phyloP scores from a whole-genome alignment of 805 yeast genomes.

The Lachancea kluyveri region DNA sequence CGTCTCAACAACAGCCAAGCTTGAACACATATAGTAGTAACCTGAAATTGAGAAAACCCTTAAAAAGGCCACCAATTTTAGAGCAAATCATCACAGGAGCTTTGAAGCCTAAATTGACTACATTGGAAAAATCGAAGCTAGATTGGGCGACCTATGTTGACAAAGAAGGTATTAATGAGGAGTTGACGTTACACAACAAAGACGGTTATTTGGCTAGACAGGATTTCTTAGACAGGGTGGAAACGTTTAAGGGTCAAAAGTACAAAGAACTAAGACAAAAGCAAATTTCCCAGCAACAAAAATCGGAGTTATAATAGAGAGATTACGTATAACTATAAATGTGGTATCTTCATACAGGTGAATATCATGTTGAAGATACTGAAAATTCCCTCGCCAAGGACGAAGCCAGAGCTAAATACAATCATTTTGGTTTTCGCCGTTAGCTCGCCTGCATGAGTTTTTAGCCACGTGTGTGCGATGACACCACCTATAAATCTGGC shows the following conservation, averaged over 20 bases:
- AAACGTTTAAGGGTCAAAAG: conserved; percentile 35
- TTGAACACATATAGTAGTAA: conserved; percentile 18
- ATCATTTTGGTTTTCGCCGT: conserved; percentile 66
- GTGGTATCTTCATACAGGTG: conserved; percentile 64
- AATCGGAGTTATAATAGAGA: conserved; percentile 4
- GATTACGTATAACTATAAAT: conserved; percentile 29
- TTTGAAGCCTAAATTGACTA: conserved; percentile 74
- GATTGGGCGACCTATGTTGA: conserved; percentile 97
- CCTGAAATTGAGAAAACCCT: conserved; percentile 43
- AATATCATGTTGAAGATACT: conserved; percentile 77
- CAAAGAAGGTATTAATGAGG: conserved; percentile 76
- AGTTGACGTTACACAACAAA: conserved; percentile 71
- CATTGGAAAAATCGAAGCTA: conserved; percentile 84
- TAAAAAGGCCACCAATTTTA: conserved; percentile 68
- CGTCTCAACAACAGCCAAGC: background rate
- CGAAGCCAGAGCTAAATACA: conserved; percentile 85
- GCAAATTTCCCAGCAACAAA: conserved; percentile 28
- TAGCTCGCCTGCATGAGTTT: conserved; percentile 31
- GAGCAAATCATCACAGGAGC: conserved; percentile 69
- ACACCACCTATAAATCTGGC: conserved; percentile 92
- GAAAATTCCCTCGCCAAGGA: conserved; percentile 88
- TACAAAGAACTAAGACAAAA: conserved; percentile 34
- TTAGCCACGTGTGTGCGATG: conserved; percentile 53
- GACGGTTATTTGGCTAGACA: conserved; percentile 90
- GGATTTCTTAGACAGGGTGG: conserved; percentile 78